These are phyloP conservation scores for Agrocybe pediades DNA, from an alignment of 768 basidiomycete genomes.

Conservation along the genomic window DNA sequence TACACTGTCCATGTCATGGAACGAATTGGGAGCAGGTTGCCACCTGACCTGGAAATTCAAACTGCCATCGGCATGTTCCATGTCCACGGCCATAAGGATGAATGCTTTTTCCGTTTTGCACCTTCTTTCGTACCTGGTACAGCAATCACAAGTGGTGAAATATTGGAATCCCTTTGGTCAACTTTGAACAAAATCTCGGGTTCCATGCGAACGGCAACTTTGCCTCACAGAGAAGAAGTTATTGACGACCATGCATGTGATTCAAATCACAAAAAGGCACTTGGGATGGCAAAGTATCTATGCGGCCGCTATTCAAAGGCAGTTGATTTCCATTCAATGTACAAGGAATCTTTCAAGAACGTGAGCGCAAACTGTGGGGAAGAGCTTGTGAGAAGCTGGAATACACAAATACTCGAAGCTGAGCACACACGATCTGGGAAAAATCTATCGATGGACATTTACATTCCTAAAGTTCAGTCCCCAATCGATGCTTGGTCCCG, in stretches of 20 bases:
- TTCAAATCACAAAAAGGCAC: constrained; percentile 1
- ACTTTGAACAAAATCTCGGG: constrained; percentile 15
- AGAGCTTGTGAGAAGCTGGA: neutral
- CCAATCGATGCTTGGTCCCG: too few relatives aligned
- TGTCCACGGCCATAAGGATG: constrained; percentile 24
- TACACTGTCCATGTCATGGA: neutral
- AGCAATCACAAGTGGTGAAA: constrained; percentile 11
- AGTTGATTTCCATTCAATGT: neutral
- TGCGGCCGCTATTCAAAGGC: neutral
- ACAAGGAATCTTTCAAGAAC: neutral
- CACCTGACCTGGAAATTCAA: constrained; percentile 1
- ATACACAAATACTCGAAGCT: neutral
- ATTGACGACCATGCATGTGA: constrained; percentile 24
- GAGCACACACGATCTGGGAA: neutral
- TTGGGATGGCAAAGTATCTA: neutral
- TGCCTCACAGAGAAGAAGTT: constrained; percentile 15
- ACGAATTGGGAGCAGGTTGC: neutral
- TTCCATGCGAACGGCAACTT: constrained; percentile 12
- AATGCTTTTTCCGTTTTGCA: constrained; percentile 28
- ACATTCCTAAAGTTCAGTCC: neutral
- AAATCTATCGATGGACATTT: neutral
- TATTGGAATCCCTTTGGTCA: constrained; percentile 22
- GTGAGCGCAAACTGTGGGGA: neutral
- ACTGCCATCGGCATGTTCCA: constrained; percentile 25
- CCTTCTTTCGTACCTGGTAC: constrained; percentile 16